Evolutionary conservation across 139 green algal genomes (phyloP).

Genomic region (Micromonas pusilla): DNA sequence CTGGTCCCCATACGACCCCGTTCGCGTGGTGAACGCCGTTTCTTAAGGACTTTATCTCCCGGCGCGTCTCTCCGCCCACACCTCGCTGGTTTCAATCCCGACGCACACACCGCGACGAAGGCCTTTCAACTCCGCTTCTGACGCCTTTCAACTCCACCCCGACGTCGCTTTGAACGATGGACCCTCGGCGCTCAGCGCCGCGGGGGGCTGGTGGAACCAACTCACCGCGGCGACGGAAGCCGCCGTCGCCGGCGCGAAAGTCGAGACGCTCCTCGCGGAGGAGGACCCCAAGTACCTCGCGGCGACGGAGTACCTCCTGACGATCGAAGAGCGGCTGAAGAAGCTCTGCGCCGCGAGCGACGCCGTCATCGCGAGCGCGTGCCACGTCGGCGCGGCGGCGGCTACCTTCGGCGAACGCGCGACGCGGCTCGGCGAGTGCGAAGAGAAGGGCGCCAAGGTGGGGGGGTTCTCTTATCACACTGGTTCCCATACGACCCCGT

Average conservation of each 20-base stretch:
- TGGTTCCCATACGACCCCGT: too few relatives aligned
- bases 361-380: background rate
- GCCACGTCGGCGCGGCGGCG: background rate
- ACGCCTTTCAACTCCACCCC: too few relatives aligned
- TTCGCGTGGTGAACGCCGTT: too few relatives aligned
- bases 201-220: background rate
- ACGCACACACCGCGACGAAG: too few relatives aligned
- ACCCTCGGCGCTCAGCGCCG: background rate
- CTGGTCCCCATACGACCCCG: too few relatives aligned
- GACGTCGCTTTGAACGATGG: too few relatives aligned
- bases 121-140: too few relatives aligned
- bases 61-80: too few relatives aligned
- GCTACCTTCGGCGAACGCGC: conserved; percentile 12
- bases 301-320: background rate
- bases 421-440: conserved; percentile 5
- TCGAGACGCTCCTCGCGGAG: background rate
- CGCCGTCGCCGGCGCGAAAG: background rate
- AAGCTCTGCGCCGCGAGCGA: background rate
- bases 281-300: conserved; percentile 5
- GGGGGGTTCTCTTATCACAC: too few relatives aligned
- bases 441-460: conserved; percentile 15
- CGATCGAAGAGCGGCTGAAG: conserved; percentile 1
- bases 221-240: background rate
- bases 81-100: too few relatives aligned
- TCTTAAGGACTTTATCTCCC: too few relatives aligned